Evolutionary conservation across 169 alveolate species (phyloP).

Genomic region (Eimeria zaria): DNA sequence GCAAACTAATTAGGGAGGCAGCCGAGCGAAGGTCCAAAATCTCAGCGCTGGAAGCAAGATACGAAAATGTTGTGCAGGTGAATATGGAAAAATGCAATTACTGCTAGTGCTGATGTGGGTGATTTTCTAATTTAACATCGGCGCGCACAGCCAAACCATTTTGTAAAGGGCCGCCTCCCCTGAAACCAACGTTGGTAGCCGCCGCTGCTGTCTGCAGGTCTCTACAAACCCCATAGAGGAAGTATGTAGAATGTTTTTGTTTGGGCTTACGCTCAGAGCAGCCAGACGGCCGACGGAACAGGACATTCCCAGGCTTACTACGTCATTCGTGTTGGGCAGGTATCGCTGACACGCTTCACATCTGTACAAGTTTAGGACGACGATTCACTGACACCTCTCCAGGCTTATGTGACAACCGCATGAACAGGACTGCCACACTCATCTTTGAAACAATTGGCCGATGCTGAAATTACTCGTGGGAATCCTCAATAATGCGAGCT

Average conservation of each 20-base stretch:
- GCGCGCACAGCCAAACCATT: background rate
- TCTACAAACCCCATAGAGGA: background rate
- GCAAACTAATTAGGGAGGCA: constrained; percentile 94
- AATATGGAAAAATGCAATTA: background rate
- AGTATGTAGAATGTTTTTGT: background rate
- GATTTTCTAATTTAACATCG: background rate
- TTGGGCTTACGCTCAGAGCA: constrained; percentile 10
- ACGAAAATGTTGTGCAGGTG: constrained; percentile 88
- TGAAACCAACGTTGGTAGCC: background rate
- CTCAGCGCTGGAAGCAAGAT: constrained; percentile 92
- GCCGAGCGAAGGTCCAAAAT: constrained; percentile 93
- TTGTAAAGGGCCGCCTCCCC: background rate
- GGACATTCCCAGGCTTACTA: constrained; percentile 76
- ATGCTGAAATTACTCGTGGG: background rate
- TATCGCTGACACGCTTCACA: background rate
- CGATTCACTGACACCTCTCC: background rate
- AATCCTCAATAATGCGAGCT: background rate
- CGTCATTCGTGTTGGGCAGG: constrained; percentile 78
- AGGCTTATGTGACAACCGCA: background rate
- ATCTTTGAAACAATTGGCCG: background rate
- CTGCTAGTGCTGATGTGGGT: constrained; percentile 4
- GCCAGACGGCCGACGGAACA: constrained; percentile 65
- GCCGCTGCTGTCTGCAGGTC: constrained; percentile 23
- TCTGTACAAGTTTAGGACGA: background rate
- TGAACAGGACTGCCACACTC: background rate